Evolutionary conservation across 352 stramenopile genomes (phyloP).

Genomic region (Pseudoperonospora humuli): DNA sequence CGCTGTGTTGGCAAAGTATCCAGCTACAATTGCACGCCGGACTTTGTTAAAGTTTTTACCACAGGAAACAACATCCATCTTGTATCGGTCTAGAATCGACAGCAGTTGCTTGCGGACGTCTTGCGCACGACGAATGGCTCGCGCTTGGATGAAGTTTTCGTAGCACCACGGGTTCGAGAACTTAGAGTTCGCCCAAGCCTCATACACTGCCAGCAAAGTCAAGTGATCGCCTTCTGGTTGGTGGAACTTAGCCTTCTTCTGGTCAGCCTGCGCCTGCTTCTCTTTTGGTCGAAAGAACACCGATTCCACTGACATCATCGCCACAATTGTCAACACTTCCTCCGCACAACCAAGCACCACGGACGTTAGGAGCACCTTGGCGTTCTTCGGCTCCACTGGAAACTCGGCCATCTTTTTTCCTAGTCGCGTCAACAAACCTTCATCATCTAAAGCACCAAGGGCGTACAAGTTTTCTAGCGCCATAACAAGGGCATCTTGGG

Average conservation of each 20-base stretch:
- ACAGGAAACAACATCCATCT: slow-evolving; percentile 95
- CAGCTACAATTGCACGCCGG: slow-evolving; percentile 94
- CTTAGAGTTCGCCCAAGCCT: slow-evolving; percentile 96
- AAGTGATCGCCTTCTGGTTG: slow-evolving; percentile 98
- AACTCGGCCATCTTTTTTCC: slow-evolving; percentile 99
- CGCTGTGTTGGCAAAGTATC: slow-evolving; percentile 98
- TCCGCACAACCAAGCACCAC: slow-evolving; percentile 97
- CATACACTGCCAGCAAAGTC: slow-evolving; percentile 96
- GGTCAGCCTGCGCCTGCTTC: slow-evolving; percentile 97
- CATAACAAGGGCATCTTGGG: slow-evolving; percentile 94
- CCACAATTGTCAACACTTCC: slow-evolving; percentile 98
- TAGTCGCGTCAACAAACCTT: slow-evolving; percentile 87
- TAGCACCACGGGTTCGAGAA: slow-evolving; percentile 99
- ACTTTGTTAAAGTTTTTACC: slow-evolving; percentile 97
- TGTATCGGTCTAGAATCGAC: slow-evolving; percentile 98
- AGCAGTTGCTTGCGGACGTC: slow-evolving; percentile 99
- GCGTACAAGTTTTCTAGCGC: slow-evolving; percentile 97
- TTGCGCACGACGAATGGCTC: slow-evolving; percentile 93
- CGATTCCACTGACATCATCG: slow-evolving; percentile 98
- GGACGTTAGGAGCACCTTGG: slow-evolving; percentile 97
- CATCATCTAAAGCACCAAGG: slow-evolving; percentile 96
- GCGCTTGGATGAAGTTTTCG: slow-evolving; percentile 98
- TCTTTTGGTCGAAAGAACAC: slow-evolving; percentile 98
- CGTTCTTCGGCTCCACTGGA: slow-evolving; percentile 97
- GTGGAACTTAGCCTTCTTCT: slow-evolving; percentile 99